These are phyloP conservation scores for Trichophyton simii DNA, from an alignment of 2,329 filamentous ascomycete species.

Conservation along the genomic window DNA sequence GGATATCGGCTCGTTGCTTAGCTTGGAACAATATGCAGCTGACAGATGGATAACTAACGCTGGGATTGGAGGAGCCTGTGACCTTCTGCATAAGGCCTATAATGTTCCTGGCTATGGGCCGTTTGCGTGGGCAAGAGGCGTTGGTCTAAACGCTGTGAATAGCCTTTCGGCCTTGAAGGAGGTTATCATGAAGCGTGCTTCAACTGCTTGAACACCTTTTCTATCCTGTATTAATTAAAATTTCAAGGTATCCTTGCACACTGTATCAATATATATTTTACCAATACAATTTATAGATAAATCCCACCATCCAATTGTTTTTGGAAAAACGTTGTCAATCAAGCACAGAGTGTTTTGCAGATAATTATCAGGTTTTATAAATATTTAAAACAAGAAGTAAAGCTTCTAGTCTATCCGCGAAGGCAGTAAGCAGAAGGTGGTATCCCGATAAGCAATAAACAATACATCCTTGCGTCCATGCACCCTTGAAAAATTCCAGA, in stretches of 20 bases:
- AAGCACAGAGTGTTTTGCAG: neutral
- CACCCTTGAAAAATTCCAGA: neutral
- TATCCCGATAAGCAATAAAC: neutral
- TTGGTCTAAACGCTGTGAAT: conserved; percentile 67
- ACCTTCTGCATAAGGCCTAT: conserved; percentile 89
- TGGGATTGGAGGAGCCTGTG: conserved; percentile 62
- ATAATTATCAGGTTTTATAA: neutral
- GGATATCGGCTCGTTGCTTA: conserved; percentile 68
- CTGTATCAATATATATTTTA: neutral
- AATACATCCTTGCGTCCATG: neutral
- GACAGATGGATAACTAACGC: conserved; percentile 75
- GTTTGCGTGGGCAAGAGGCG: conserved; percentile 63
- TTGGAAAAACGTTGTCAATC: neutral
- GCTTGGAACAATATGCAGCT: conserved; percentile 66
- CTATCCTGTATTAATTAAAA: neutral
- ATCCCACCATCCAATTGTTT: neutral
- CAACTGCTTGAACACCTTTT: neutral
- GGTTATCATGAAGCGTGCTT: conserved; percentile 63
- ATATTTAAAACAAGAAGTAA: neutral
- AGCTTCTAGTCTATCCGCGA: neutral
- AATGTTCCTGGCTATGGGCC: conserved; percentile 61
- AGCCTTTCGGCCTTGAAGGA: conserved; percentile 62
- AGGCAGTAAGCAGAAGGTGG: neutral
- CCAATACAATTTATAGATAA: neutral
- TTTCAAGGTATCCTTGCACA: neutral